These are phyloP conservation scores for Pythium rhizo-oryzae DNA, from an alignment of 352 stramenopile genomes.

Conservation along the genomic window DNA sequence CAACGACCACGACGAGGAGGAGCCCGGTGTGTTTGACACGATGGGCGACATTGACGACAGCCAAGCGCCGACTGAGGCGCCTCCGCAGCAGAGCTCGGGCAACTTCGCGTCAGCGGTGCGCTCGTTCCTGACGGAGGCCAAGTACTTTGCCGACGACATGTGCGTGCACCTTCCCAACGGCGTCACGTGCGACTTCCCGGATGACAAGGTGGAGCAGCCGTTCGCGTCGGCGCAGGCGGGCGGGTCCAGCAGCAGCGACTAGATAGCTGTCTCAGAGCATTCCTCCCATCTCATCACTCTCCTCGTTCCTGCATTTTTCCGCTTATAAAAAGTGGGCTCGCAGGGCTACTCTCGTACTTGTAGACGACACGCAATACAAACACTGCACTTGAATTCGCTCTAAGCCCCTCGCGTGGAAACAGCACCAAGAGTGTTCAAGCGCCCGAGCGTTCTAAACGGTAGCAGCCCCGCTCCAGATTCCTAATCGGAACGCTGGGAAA, in stretches of 20 bases:
- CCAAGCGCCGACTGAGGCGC: neutral
- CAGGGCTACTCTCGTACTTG: too few relatives aligned
- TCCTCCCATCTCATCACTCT: neutral
- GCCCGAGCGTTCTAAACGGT: too few relatives aligned
- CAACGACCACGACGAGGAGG: constrained; percentile 7
- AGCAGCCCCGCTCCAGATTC: too few relatives aligned
- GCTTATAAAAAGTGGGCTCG: too few relatives aligned
- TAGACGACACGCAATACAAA: too few relatives aligned
- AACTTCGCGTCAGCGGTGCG: neutral
- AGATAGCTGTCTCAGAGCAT: neutral
- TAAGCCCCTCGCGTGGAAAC: too few relatives aligned
- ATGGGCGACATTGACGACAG: neutral
- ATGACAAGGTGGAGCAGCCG: neutral
- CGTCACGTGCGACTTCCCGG: constrained; percentile 11
- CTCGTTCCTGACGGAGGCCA: neutral
- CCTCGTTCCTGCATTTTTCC: too few relatives aligned
- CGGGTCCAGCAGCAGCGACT: neutral
- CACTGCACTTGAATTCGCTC: too few relatives aligned
- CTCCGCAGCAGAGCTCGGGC: neutral
- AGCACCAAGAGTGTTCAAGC: too few relatives aligned
- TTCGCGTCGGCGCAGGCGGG: neutral
- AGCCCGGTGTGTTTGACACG: neutral
- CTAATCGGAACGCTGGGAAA: too few relatives aligned
- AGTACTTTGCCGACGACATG: constrained; percentile 1
- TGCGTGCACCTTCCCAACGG: constrained; percentile 12